Evolutionary conservation across 306 rosid species (phyloP).

Genomic region (Malus sylvestris): DNA sequence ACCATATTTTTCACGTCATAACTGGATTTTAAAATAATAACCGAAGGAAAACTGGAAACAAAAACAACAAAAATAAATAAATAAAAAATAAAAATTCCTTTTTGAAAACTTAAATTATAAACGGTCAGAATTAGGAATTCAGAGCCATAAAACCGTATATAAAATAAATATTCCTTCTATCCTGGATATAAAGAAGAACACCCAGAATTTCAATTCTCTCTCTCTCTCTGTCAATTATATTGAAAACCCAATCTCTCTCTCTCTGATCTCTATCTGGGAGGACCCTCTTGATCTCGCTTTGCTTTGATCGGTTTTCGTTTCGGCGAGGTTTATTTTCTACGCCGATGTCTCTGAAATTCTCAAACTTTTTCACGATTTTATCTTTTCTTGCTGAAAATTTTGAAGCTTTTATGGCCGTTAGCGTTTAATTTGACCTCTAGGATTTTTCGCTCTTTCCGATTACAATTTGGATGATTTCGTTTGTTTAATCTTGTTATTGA

Average conservation of each 20-base stretch:
- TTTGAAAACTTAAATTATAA: background rate
- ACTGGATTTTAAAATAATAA: background rate
- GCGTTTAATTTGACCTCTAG: background rate
- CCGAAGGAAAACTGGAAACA: background rate
- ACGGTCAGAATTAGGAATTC: slow-evolving; percentile 8
- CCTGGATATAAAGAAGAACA: background rate
- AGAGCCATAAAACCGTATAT: background rate
- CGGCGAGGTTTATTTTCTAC: slow-evolving; percentile 13
- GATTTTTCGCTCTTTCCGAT: background rate
- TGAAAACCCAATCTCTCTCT: slow-evolving; percentile 25
- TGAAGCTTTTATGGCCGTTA: slow-evolving; percentile 12
- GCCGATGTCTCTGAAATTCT: background rate
- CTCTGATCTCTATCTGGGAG: background rate
- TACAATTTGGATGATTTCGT: background rate
- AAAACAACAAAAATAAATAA: background rate
- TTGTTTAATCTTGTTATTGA: background rate
- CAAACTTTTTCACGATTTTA: background rate
- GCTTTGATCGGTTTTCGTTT: slow-evolving; percentile 27
- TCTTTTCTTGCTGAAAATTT: slow-evolving; percentile 14
- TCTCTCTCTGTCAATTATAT: slow-evolving; percentile 7
- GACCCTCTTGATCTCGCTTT: slow-evolving; percentile 31
- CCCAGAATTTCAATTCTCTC: slow-evolving; percentile 12
- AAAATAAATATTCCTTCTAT: slow-evolving; percentile 10
- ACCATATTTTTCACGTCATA: background rate
- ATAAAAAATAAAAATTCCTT: background rate